These are phyloP conservation scores for Gossypioides kirkii DNA, from an alignment of 345 rosid species.

Conservation along the genomic window DNA sequence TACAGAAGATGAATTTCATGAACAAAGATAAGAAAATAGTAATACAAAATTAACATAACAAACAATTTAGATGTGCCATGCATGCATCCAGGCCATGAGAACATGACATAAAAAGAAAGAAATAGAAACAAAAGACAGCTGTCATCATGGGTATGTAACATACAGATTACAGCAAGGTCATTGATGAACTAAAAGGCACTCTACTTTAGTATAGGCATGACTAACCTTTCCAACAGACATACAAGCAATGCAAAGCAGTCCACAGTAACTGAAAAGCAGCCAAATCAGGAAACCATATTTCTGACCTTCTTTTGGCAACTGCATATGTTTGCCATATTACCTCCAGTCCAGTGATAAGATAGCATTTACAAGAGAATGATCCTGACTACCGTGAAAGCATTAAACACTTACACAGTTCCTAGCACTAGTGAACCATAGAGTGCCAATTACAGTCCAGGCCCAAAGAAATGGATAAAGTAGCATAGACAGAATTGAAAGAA, in stretches of 20 bases:
- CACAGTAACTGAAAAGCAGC: constrained; percentile 94
- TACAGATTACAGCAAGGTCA: background rate
- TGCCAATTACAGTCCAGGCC: constrained; percentile 48
- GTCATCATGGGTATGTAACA: background rate
- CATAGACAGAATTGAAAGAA: background rate
- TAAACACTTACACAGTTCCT: constrained; percentile 64
- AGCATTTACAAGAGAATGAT: background rate
- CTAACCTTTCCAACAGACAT: constrained; percentile 77
- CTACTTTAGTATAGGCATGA: background rate
- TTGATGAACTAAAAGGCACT: background rate
- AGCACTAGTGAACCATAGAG: constrained; percentile 79
- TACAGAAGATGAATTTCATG: constrained; percentile 25
- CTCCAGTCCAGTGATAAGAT: constrained; percentile 4
- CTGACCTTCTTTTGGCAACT: constrained; percentile 95
- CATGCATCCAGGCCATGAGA: background rate
- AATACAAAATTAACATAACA: constrained; percentile 2
- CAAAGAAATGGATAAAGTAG: constrained; percentile 6
- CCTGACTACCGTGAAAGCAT: background rate
- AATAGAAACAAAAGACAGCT: background rate
- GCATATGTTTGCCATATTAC: constrained; percentile 13
- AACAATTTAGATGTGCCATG: background rate
- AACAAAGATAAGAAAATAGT: background rate
- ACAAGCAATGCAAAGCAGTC: constrained; percentile 77
- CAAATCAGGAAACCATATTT: constrained; percentile 98
- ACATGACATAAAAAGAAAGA: background rate